phyloP scores from a whole-genome alignment of 768 basidiomycete species.

The Kwoniella sp. region DNA sequence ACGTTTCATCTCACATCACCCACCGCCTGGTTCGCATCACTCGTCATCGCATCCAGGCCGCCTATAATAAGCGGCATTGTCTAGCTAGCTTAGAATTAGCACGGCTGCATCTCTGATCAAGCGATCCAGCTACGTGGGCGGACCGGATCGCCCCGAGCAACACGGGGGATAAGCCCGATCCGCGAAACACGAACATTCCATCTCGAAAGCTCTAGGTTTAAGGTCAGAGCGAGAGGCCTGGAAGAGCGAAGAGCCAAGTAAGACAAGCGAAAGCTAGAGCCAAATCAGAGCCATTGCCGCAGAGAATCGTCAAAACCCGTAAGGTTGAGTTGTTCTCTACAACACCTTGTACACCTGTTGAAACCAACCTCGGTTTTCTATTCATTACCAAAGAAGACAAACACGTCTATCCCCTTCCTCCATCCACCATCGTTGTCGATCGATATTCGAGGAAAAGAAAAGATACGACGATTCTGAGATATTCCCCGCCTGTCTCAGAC shows the following conservation, averaged over 20 bases:
- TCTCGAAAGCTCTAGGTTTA: not conserved
- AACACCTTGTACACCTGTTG: not conserved
- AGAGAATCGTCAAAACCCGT: constrained; percentile 12
- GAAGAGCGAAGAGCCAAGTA: not conserved
- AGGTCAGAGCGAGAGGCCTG: not conserved
- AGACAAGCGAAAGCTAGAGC: not conserved
- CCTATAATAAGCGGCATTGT: too few relatives aligned
- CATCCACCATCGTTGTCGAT: not conserved
- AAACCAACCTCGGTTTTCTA: not conserved
- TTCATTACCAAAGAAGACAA: not conserved
- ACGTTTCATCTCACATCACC: constrained; percentile 10
- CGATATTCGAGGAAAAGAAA: not conserved
- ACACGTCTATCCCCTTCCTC: not conserved
- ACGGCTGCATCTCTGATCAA: not conserved
- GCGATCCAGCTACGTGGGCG: not conserved
- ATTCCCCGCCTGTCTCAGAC: not conserved
- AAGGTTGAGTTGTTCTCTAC: constrained; percentile 1
- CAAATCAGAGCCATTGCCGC: constrained; percentile 6
- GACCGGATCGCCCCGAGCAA: not conserved
- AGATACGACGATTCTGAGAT: constrained; percentile 1
- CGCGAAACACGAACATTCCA: not conserved
- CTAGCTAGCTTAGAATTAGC: too few relatives aligned
- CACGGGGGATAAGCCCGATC: not conserved
- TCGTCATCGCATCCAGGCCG: too few relatives aligned
- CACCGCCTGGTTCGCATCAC: not conserved